phyloP scores from a whole-genome alignment of 495 filamentous ascomycete genomes.

The Terfezia claveryi region DNA sequence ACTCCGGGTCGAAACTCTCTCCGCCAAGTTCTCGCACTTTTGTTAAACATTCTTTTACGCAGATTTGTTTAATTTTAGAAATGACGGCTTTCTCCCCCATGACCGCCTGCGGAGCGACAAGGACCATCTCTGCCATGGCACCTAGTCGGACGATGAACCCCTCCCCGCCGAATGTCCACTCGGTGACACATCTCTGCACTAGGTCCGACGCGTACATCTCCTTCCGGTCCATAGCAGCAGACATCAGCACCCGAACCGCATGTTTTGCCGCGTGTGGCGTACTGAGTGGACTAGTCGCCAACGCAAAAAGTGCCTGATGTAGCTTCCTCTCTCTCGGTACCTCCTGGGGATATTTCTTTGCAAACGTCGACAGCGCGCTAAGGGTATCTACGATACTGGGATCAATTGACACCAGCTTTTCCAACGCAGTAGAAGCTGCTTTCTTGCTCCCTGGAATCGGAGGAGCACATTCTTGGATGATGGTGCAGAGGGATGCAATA shows the following conservation, averaged over 20 bases:
- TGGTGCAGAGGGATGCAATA: constrained; percentile 73
- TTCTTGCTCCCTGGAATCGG: not conserved
- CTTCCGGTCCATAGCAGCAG: constrained; percentile 50
- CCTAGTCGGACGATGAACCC: constrained; percentile 71
- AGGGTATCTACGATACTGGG: constrained; percentile 58
- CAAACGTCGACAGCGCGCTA: constrained; percentile 80
- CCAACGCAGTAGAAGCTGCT: constrained; percentile 30
- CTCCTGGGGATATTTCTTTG: constrained; percentile 60
- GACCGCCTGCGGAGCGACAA: constrained; percentile 50
- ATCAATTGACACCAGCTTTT: constrained; percentile 36
- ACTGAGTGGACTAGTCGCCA: constrained; percentile 43
- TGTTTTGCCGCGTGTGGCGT: constrained; percentile 77
- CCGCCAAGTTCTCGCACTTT: constrained; percentile 36
- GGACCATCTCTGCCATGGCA: constrained; percentile 58
- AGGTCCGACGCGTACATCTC: constrained; percentile 76
- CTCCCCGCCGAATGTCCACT: constrained; percentile 52
- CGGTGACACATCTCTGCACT: constrained; percentile 45
- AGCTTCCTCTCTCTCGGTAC: constrained; percentile 74
- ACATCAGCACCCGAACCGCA: constrained; percentile 69
- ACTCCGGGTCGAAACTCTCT: constrained; percentile 29
- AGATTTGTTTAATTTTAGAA: constrained; percentile 58
- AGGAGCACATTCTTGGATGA: constrained; percentile 40
- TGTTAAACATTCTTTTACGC: constrained; percentile 51
- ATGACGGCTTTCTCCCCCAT: constrained; percentile 33
- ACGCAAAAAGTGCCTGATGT: constrained; percentile 51